phyloP scores from a whole-genome alignment of 805 yeast species.

The Candida sonorensis region DNA sequence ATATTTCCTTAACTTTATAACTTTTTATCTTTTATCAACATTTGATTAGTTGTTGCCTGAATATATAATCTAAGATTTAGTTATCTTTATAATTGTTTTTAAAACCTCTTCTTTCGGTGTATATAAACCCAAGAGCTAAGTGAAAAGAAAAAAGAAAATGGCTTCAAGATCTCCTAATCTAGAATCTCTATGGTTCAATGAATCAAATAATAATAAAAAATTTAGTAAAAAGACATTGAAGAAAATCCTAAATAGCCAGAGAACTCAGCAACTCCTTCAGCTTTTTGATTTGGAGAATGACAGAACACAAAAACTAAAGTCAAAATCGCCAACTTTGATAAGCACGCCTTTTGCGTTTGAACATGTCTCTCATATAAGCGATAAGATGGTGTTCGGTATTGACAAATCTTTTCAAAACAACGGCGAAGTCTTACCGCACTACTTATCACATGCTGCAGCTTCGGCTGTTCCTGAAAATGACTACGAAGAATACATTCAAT shows the following conservation, averaged over 20 bases:
- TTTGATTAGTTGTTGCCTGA: too few species aligned
- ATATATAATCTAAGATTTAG: too few species aligned
- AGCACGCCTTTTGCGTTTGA: slow-evolving; percentile 28
- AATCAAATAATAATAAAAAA: slow-evolving; percentile 4
- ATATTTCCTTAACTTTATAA: too few species aligned
- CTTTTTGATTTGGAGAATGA: slow-evolving; percentile 17
- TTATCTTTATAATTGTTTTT: too few species aligned
- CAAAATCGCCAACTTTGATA: slow-evolving; percentile 13
- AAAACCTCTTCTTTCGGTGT: neutral
- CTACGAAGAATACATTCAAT: too few species aligned
- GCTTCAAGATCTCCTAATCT: slow-evolving; percentile 13
- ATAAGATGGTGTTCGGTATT: slow-evolving; percentile 23
- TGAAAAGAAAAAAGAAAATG: slow-evolving; percentile 4
- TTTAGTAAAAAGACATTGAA: slow-evolving; percentile 5
- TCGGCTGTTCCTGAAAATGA: too few species aligned
- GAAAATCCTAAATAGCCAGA: slow-evolving; percentile 6
- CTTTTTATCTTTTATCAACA: too few species aligned
- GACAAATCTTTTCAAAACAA: slow-evolving; percentile 19
- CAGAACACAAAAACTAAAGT: too few species aligned
- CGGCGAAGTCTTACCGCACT: slow-evolving; percentile 9
- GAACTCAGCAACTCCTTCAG: slow-evolving; percentile 11
- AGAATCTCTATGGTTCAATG: slow-evolving; percentile 22
- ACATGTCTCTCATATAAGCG: slow-evolving; percentile 29
- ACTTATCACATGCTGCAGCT: slow-evolving; percentile 5
- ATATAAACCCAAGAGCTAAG: too few species aligned